phyloP scores from a whole-genome alignment of 495 filamentous ascomycete species.

The Antarctomyces pellizariae region DNA sequence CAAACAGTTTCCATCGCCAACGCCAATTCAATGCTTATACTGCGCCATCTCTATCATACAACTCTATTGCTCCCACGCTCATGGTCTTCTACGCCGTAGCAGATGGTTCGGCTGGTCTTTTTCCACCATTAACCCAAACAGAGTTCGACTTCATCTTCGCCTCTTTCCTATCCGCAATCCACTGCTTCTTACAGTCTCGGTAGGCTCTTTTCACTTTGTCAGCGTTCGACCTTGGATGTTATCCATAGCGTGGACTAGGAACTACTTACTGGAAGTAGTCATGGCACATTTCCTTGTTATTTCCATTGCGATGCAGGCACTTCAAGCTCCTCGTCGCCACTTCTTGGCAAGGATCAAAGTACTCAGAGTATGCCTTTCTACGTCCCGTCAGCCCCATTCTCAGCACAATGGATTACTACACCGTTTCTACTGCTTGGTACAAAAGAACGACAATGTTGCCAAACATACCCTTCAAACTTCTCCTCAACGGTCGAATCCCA shows the following conservation, averaged over 20 bases:
- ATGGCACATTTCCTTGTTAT: conserved; percentile 61
- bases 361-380: conserved; percentile 69
- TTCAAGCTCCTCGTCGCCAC: conserved; percentile 67
- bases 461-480: conserved; percentile 21
- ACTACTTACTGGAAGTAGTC: conserved; percentile 83
- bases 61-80: too few species aligned
- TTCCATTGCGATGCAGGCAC: conserved; percentile 70
- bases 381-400: too few species aligned
- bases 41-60: too few species aligned
- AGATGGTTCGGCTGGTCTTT: too few species aligned
- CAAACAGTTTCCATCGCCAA: too few species aligned
- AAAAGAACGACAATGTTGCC: neutral
- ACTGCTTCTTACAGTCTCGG: conserved; percentile 81
- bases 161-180: conserved; percentile 29
- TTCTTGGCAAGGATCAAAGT: conserved; percentile 84
- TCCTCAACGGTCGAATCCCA: conserved; percentile 20
- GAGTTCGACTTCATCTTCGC: conserved; percentile 22
- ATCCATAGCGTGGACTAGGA: neutral
- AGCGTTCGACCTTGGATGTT: neutral
- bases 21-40: too few species aligned
- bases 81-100: too few species aligned
- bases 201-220: conserved; percentile 39
- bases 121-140: too few species aligned
- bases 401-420: too few species aligned
- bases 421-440: too few species aligned